Base-by-base conservation (phyloP, 805 yeast genomes). In the Cephaloascus albidus region DNA sequence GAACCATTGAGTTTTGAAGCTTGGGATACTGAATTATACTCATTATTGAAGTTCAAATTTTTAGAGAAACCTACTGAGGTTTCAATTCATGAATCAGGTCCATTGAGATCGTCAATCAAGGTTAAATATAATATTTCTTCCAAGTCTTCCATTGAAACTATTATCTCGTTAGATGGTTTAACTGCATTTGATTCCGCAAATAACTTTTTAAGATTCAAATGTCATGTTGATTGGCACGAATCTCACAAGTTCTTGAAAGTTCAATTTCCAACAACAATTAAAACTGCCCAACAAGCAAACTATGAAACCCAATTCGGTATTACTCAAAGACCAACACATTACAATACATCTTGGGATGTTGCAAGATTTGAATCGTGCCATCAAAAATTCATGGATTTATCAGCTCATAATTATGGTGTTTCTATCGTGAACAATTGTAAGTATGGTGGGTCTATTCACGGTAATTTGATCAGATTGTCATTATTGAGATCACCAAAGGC, bases 341-440 rank as follows among this genome's bases (percentile, higher is more conserved):
- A 70, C 64, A 93, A 90, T 57, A 90, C 98, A 1, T 68, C 86
- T 1, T 90, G 97, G 97, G 98, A 90, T 53, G 82, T 83, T 27
- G 97, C 97, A 42, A 89, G 88, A 57, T 90, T 90, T 58, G 98
- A 90, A 61, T 96, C 88, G 10, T 85, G 96, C 53, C 87, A 84
- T 52, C 98, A 93, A 59, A 85, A 85, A 54, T 90, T 86, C 62
- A 90, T 94, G 49, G 98, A 90, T 56, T 78, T 85, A 50, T 83
- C 95, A 19, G 97, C 87, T 52, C 76, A 68, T 57, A 76, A 74
- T 44, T 89, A 86, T 53, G 98, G 98, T 54, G 95, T 88, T 10
- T 72, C 94, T 0, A 62, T 90, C 15, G 55, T 90, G 51, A 90
- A 89, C 57, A 81, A 87, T 60, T 74, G 80, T 54, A 90, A 90